These are phyloP conservation scores for Triticum dicoccoides DNA, from an alignment of 176 grass and related monocot genomes.

Conservation along the genomic window DNA sequence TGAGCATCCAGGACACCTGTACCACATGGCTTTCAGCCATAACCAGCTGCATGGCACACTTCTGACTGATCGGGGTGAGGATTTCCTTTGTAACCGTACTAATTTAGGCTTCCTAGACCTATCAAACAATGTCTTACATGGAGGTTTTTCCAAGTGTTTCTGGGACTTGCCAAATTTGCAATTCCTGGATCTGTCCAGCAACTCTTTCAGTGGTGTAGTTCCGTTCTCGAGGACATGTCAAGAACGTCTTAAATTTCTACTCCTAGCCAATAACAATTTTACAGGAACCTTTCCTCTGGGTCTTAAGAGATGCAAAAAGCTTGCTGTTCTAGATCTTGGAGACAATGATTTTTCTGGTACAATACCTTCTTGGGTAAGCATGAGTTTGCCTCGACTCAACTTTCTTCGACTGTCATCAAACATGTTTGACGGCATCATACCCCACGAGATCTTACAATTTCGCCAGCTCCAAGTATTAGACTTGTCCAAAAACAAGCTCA, in stretches of 20 bases:
- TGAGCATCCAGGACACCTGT: accelerated
- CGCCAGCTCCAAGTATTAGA: not conserved
- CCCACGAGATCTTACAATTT: not conserved
- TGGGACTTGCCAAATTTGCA: not conserved
- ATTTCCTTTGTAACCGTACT: not conserved
- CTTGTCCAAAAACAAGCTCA: not conserved
- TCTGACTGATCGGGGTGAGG: not conserved
- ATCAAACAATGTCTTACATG: not conserved
- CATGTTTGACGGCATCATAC: not conserved
- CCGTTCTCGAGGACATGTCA: not conserved
- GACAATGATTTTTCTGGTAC: not conserved
- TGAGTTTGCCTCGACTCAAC: not conserved
- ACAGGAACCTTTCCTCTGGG: not conserved
- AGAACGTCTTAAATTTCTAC: not conserved
- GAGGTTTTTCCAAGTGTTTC: not conserved
- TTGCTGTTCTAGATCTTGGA: not conserved
- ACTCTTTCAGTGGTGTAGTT: not conserved
- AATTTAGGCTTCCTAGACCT: not conserved
- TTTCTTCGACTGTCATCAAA: not conserved
- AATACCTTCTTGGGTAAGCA: not conserved
- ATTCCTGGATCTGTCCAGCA: not conserved
- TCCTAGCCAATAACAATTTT: not conserved
- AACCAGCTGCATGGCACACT: not conserved
- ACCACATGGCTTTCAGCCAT: not conserved
- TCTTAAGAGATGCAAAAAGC: not conserved